Conservation (phyloP, 495 filamentous ascomycete genomes). For the Xylaria curta region DNA sequence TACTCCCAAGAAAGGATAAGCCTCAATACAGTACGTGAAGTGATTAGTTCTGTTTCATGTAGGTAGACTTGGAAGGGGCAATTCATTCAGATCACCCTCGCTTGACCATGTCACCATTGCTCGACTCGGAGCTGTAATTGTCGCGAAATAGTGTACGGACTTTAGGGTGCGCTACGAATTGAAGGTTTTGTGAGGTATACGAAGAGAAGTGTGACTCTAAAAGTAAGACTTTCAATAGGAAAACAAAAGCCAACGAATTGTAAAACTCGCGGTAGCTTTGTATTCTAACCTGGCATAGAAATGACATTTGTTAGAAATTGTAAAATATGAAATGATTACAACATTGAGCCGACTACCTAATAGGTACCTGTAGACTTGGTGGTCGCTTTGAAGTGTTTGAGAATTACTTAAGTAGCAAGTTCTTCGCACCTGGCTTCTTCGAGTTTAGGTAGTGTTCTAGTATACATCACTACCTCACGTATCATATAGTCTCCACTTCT, state of each 20-base stretch:
- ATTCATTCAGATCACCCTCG: not conserved
- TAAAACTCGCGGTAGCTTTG: not conserved
- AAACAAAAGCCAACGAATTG: not conserved
- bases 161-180: not conserved
- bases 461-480: not conserved
- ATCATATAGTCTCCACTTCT: conserved; percentile 13
- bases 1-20: not conserved
- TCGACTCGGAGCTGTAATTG: not conserved
- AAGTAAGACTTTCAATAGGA: not conserved
- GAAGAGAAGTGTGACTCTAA: not conserved
- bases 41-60: not conserved
- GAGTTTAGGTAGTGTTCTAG: not conserved
- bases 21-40: not conserved
- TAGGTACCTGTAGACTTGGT: not conserved
- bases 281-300: no score
- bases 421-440: not conserved
- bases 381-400: not conserved
- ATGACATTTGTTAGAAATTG: not conserved
- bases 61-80: not conserved
- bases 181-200: not conserved
- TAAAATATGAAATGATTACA: not conserved
- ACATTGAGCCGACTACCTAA: not conserved
- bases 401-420: not conserved
- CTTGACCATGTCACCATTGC: not conserved
- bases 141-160: no score